Evolutionary conservation across 306 rosid genomes (phyloP), one percentile per base, ranked within the genome.

Genomic region (Dryas octopetala): DNA sequence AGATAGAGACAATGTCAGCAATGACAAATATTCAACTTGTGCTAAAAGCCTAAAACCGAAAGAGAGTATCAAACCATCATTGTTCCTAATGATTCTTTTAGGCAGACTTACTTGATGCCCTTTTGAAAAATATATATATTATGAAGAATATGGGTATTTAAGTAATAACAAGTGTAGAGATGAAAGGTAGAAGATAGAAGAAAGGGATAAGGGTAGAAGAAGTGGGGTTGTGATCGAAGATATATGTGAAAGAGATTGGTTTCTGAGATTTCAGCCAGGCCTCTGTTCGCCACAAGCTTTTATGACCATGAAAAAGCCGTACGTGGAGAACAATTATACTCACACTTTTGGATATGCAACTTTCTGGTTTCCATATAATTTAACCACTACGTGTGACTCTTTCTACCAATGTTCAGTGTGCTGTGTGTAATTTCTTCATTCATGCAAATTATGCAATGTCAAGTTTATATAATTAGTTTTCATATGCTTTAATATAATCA

Each of bases 221-320:
- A 78, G 69, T 81, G 66, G 79, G 80, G 5, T 2, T 8, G 51
- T 32, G 81, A 47, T 32, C 2, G 38, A 32, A 32, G 38, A 74
- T 53, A 64, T 74, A 61, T 82, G 93, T 76, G 89, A 83, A 66
- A 49, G 77, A 74, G 48, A 74, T 76, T 78, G 70, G 23, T 73
- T 51, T 51, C 6, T 32, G 45, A 79, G 90, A 88, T 84, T 84
- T 78, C 68, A 32, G 38, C 87, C 74, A 60, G 79, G 60, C 77
- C 75, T 78, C 47, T 70, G 46, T 75, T 78, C 63, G 84, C 92
- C 92, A 86, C 87, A 68, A 73, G 38, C 68, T 82, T 76, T 70
- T 1, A 16, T 19, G 40, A 67, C 16, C 38, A 32, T 32, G 38
- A 32, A 32, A 78, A 62, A 26, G 80, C 61, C 78, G 81, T 73